phyloP scores from a whole-genome alignment of 805 yeast genomes.

The Yarrowia keelungensis region DNA sequence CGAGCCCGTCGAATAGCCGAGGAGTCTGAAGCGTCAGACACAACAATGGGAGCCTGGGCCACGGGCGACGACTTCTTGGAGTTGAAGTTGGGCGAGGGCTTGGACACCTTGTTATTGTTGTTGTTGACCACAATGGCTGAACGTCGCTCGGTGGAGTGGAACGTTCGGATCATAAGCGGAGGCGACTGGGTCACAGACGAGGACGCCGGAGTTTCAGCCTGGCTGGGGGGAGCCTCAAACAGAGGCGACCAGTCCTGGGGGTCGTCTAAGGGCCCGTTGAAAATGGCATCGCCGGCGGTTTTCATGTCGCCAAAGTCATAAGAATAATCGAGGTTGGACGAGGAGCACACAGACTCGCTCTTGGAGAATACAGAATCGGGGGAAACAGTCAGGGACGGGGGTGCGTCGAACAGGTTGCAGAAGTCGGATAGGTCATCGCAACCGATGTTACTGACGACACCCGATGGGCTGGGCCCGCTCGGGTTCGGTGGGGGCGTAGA shows the following conservation, averaged over 20 bases:
- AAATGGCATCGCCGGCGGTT: constrained; percentile 32
- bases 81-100: constrained; percentile 42
- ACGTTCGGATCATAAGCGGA: constrained; percentile 33
- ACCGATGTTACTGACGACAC: background rate
- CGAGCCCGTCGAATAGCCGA: constrained; percentile 80
- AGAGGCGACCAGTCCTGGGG: constrained; percentile 41
- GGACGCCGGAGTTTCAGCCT: constrained; percentile 24
- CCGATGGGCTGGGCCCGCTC: constrained; percentile 7
- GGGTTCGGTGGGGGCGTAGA: constrained; percentile 8
- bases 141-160: constrained; percentile 40
- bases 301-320: constrained; percentile 23
- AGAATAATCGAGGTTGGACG: constrained; percentile 37
- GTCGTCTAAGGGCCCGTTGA: constrained; percentile 37
- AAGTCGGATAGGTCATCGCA: constrained; percentile 12
- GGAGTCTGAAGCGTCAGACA: constrained; percentile 63
- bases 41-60: constrained; percentile 64
- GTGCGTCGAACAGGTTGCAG: constrained; percentile 34
- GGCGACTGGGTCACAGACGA: constrained; percentile 20
- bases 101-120: constrained; percentile 32
- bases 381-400: constrained; percentile 32
- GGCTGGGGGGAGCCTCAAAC: constrained; percentile 37
- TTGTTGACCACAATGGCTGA: constrained; percentile 41
- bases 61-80: constrained; percentile 51
- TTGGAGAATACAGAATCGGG: constrained; percentile 36
- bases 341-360: constrained; percentile 35